phyloP scores from a whole-genome alignment of 495 filamentous ascomycete genomes.

The Rusavskia elegans region DNA sequence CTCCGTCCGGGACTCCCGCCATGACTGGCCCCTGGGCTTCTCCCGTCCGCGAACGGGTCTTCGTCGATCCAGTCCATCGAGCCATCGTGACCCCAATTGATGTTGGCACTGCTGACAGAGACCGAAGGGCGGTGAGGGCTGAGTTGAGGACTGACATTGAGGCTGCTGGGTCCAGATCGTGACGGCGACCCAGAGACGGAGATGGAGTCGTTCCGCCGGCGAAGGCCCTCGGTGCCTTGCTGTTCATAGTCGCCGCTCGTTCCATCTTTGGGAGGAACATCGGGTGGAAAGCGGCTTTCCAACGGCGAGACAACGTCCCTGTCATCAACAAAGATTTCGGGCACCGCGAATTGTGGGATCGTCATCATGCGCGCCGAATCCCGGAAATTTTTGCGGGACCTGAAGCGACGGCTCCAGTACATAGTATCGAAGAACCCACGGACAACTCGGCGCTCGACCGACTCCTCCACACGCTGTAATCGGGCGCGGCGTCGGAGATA shows the following conservation, averaged over 20 bases:
- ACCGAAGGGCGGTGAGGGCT: constrained; percentile 5
- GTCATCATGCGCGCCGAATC: constrained; percentile 56
- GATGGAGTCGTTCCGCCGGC: constrained; percentile 7
- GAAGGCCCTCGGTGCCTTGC: constrained; percentile 6
- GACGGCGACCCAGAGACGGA: constrained; percentile 11
- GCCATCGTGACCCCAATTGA: constrained; percentile 4
- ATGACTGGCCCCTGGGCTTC: constrained; percentile 5
- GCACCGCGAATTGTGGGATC: constrained; percentile 68
- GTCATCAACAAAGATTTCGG: constrained; percentile 80
- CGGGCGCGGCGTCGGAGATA: constrained; percentile 82
- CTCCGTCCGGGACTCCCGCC: constrained; percentile 5
- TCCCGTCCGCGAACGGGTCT: constrained; percentile 6
- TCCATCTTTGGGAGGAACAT: constrained; percentile 5
- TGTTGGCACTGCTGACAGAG: constrained; percentile 4
- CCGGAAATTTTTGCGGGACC: constrained; percentile 50
- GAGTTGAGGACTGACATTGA: constrained; percentile 15
- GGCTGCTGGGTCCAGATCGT: constrained; percentile 24
- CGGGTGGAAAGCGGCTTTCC: constrained; percentile 5
- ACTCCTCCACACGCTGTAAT: constrained; percentile 91
- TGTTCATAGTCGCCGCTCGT: not conserved
- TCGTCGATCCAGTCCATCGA: constrained; percentile 1
- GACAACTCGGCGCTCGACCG: constrained; percentile 74
- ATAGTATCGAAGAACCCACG: constrained; percentile 92
- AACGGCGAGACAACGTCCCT: constrained; percentile 27
- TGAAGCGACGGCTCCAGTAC: constrained; percentile 75